Conservation (phyloP, 2,329 filamentous ascomycete genomes). For the Aspergillus tamarii region DNA sequence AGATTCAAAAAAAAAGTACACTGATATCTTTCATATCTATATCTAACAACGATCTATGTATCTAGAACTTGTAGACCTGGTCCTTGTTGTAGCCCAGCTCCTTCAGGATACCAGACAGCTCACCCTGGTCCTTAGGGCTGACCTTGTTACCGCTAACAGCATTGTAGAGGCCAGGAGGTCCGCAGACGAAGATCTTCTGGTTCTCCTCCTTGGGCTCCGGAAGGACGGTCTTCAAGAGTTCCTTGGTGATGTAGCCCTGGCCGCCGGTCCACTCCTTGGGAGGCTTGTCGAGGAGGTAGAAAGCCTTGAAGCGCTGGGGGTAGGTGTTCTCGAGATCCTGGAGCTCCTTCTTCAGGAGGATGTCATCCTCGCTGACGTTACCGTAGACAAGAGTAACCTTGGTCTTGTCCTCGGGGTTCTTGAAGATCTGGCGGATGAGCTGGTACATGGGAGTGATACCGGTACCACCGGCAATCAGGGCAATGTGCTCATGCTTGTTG, state of each 20-base stretch:
- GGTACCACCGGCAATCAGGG: slow-evolving; percentile 81
- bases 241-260: slow-evolving; percentile 84
- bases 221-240: slow-evolving; percentile 90
- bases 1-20: not conserved
- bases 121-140: slow-evolving; percentile 91
- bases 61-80: slow-evolving; percentile 96
- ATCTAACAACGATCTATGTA: not conserved
- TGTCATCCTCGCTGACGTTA: slow-evolving; percentile 87
- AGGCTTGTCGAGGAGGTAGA: slow-evolving; percentile 88
- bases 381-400: slow-evolving; percentile 95
- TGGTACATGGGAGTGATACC: slow-evolving; percentile 99
- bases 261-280: slow-evolving; percentile 75
- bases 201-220: slow-evolving; percentile 90
- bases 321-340: slow-evolving; percentile 90
- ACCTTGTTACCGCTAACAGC: slow-evolving; percentile 87
- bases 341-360: slow-evolving; percentile 84
- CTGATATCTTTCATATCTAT: not conserved
- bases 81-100: slow-evolving; percentile 84
- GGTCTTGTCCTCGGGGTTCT: slow-evolving; percentile 94
- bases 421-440: slow-evolving; percentile 87
- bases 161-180: slow-evolving; percentile 91
- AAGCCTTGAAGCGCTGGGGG: slow-evolving; percentile 91
- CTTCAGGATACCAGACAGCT: slow-evolving; percentile 78
- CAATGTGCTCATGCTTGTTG: slow-evolving; percentile 87
- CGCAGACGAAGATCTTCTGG: slow-evolving; percentile 96